Base-by-base conservation (phyloP, 495 filamentous ascomycete genomes). In the Penicillium alfredii region DNA sequence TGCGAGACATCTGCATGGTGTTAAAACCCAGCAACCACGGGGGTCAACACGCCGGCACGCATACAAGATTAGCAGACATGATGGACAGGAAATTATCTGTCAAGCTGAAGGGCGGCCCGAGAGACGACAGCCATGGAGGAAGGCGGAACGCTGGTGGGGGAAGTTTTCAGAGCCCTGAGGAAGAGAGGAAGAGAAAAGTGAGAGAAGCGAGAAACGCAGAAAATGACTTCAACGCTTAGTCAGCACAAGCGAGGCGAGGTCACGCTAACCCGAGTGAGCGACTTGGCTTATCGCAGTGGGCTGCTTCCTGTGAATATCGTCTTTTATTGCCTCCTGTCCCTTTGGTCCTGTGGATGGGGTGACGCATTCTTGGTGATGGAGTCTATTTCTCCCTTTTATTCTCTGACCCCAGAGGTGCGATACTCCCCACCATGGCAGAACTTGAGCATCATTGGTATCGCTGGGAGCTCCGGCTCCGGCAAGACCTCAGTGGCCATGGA, bases 401-500 rank as follows among this genome's bases (percentile, higher is more conserved):
- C 68, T n/a, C 38, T 55, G n/a, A 52, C 56, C 12, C 60, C 58
- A 24, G 61, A 65, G 45, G 78, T 76, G 39, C 81, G 84, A 39
- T 98, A 98, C 59, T 82, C 80, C 24, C 92, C 92, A 22, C 92
- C 92, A 61, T 98, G 92, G 92, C 84, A 82, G 14, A 80, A 96
- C 58, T 72, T 88, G 35, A 88, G 80, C 61, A 96, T 98, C 50
- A 97, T 98, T 52, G 92, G 88, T 29, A 81, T 98, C 39, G 92
- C 93, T 27, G 92, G 92, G 8, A 92, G 86, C 56, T 96, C 89
- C 12, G 93, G 93, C 35, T 96, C 89, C 16, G 92, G 92, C 24
- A 98, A 98, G 68, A 95, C 89, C n/a, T 94, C 88, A 2, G 66
- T 98, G 34, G 88, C 93, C 14, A 77, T 89, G 43, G 88, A 88